A percentile compares a stretch with the other conserved stretches of the same genome.
phyloP scores from a whole-genome alignment of 1,284 basidiomycete species.

The Xerocomus cyaneibrunnescens region DNA sequence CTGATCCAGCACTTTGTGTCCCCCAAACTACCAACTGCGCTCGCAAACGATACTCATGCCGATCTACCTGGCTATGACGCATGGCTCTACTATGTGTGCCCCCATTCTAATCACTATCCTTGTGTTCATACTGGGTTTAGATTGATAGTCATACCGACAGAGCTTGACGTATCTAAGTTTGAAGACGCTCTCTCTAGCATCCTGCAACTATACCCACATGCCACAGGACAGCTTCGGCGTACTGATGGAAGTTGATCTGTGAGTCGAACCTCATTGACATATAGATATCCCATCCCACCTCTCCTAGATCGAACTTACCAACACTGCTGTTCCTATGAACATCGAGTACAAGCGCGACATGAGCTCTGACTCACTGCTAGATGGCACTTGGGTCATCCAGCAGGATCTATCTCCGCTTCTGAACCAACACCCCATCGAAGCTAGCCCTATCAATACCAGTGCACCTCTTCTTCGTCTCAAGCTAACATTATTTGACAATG shows the following conservation, averaged over 20 bases:
- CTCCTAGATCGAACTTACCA: constrained; percentile 23
- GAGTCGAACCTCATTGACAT: neutral
- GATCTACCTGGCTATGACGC: constrained; percentile 5
- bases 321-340: constrained; percentile 17
- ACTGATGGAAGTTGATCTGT: constrained; percentile 28
- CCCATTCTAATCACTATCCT: neutral
- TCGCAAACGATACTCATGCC: neutral
- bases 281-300: constrained; percentile 1
- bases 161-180: constrained; percentile 15
- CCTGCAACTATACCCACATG: constrained; percentile 30
- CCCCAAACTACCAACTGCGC: constrained; percentile 1
- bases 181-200: constrained; percentile 5
- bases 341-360: constrained; percentile 5
- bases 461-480: constrained; percentile 30
- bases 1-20: neutral
- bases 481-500: constrained; percentile 21
- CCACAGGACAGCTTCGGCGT: constrained; percentile 21
- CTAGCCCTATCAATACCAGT: constrained; percentile 5
- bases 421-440: constrained; percentile 1
- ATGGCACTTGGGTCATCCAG: constrained; percentile 26
- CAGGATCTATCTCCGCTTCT: constrained; percentile 22
- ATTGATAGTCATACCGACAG: constrained; percentile 15
- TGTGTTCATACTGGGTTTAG: neutral
- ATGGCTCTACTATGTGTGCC: neutral
- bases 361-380: constrained; percentile 8